Percentiles rank a stretch among this genome's conserved stretches.
Conservation (phyloP, 2,329 filamentous ascomycete species). For the Alternaria sp. region DNA sequence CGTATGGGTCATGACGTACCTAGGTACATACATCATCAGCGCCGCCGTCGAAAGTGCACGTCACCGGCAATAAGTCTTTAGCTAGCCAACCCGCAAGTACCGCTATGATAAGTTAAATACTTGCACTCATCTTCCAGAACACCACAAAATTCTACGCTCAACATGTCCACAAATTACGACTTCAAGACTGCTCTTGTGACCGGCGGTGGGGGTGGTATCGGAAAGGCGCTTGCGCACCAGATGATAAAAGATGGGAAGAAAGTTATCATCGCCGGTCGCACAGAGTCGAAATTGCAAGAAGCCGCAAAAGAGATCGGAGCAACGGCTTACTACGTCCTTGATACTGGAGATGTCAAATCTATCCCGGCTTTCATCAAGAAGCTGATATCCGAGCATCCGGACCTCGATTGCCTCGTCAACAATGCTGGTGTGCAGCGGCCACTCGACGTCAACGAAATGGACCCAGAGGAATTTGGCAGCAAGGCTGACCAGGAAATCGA, state of each 20-base stretch:
- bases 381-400: constrained; percentile 60
- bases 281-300: constrained; percentile 61
- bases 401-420: constrained; percentile 67
- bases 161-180: constrained; percentile 37
- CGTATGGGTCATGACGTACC: constrained; percentile 1
- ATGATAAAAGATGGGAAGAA: constrained; percentile 57
- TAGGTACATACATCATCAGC: not conserved
- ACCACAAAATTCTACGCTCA: not conserved
- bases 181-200: constrained; percentile 56
- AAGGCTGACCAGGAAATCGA: constrained; percentile 65
- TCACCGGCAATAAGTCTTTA: not conserved
- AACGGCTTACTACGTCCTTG: constrained; percentile 61
- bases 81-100: not conserved
- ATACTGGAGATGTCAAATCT: constrained; percentile 57
- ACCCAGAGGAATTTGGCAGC: constrained; percentile 54
- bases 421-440: constrained; percentile 67
- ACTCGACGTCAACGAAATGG: constrained; percentile 55
- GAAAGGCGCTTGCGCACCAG: constrained; percentile 58
- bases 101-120: not conserved
- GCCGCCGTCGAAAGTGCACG: not conserved
- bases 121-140: not conserved
- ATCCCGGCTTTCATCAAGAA: constrained; percentile 58
- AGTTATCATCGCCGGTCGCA: constrained; percentile 63
- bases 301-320: constrained; percentile 57
- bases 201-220: constrained; percentile 62